Evolutionary conservation across 2,329 filamentous ascomycete genomes (phyloP).

Genomic region (Hypoxylon sp.): DNA sequence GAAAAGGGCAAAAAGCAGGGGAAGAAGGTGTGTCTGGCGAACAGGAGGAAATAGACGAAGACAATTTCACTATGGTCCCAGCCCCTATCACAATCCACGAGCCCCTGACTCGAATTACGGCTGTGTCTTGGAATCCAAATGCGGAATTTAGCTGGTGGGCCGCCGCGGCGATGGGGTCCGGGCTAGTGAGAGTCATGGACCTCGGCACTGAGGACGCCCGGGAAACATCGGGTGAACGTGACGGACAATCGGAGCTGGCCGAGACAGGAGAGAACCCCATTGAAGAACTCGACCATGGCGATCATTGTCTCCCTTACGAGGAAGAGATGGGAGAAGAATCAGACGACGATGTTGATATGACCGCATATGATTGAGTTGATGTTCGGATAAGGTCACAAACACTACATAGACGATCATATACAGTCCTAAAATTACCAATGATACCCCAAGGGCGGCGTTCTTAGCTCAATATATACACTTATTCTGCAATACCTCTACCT

Average conservation of each 20-base stretch:
- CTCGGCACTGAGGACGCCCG: conserved; percentile 64
- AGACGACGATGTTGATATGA: conserved; percentile 36
- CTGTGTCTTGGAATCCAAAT: conserved; percentile 79
- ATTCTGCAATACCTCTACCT: neutral
- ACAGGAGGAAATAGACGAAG: conserved; percentile 51
- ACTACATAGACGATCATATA: neutral
- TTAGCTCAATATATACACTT: neutral
- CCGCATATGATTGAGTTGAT: conserved; percentile 17
- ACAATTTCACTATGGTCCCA: conserved; percentile 50
- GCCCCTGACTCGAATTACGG: conserved; percentile 73
- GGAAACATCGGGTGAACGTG: conserved; percentile 19
- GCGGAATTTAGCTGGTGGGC: conserved; percentile 76
- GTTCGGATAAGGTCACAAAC: neutral
- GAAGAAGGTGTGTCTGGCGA: conserved; percentile 32
- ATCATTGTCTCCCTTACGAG: conserved; percentile 21
- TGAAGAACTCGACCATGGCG: conserved; percentile 10
- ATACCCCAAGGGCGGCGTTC: conserved; percentile 8
- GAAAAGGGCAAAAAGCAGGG: conserved; percentile 46
- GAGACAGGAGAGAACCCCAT: conserved; percentile 20
- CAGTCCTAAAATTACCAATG: neutral
- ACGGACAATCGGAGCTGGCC: conserved; percentile 11
- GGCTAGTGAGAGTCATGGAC: conserved; percentile 77
- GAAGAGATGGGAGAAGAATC: conserved; percentile 36
- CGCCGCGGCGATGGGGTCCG: conserved; percentile 76
- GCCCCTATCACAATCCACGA: conserved; percentile 70